Percentiles rank a stretch among this genome's conserved stretches.
These are phyloP conservation scores for Phoma sp. DNA, from an alignment of 2,329 filamentous ascomycete genomes.

Conservation along the genomic window DNA sequence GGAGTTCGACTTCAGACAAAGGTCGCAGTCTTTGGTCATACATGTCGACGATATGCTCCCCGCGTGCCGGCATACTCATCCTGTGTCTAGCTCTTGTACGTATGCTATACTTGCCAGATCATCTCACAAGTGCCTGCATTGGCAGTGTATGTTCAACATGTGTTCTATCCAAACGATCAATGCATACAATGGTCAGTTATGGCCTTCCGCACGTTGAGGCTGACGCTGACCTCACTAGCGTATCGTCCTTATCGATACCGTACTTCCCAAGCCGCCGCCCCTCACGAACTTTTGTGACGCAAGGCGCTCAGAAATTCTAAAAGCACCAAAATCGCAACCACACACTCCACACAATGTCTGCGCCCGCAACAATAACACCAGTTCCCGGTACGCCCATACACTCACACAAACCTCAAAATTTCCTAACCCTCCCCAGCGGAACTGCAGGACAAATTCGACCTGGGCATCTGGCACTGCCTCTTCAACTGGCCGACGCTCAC, in stretches of 20 bases:
- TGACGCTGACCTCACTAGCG: neutral
- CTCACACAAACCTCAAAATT: neutral
- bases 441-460: conserved; percentile 65
- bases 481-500: conserved; percentile 88
- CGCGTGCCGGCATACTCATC: too few relatives aligned
- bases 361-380: conserved; percentile 4
- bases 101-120: too few relatives aligned
- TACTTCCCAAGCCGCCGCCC: neutral
- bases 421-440: conserved; percentile 29
- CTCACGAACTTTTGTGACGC: conserved; percentile 19
- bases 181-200: too few relatives aligned
- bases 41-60: too few relatives aligned
- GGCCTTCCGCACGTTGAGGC: too few relatives aligned
- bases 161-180: too few relatives aligned
- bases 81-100: too few relatives aligned
- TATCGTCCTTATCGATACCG: conserved; percentile 12
- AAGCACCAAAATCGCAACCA: neutral
- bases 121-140: too few relatives aligned
- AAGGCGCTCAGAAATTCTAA: conserved; percentile 10
- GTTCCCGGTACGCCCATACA: conserved; percentile 13
- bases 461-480: conserved; percentile 82
- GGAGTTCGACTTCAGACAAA: too few relatives aligned
- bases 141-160: too few relatives aligned
- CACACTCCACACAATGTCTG: conserved; percentile 13
- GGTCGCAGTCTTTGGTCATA: too few relatives aligned